A percentile compares a stretch with the other conserved stretches of the same genome.
Evolutionary conservation across 805 yeast genomes (phyloP).

Genomic region (Candida ponderosae): DNA sequence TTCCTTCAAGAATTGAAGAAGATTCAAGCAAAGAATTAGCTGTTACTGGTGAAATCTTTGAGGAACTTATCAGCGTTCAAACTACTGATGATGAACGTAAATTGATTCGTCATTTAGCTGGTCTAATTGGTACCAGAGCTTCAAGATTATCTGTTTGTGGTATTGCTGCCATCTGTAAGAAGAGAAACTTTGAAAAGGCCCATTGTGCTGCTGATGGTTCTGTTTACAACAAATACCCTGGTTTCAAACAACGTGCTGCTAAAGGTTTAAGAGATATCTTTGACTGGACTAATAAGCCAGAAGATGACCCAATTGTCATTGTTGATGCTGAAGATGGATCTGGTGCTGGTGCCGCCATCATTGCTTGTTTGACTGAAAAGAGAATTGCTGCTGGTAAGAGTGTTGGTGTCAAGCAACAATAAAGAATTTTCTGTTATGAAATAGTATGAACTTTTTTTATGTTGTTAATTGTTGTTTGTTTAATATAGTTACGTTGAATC

Average conservation of each 20-base stretch:
- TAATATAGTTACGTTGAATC: too few relatives aligned
- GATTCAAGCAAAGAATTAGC: constrained; percentile 72
- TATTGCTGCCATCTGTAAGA: constrained; percentile 86
- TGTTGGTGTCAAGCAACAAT: constrained; percentile 39
- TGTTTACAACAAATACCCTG: constrained; percentile 89
- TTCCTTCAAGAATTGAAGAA: constrained; percentile 79
- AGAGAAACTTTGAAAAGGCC: constrained; percentile 68
- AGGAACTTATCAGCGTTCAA: constrained; percentile 45
- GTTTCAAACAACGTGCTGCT: constrained; percentile 84
- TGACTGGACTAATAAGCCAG: constrained; percentile 53
- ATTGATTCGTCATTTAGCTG: constrained; percentile 75
- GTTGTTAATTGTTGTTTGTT: background rate
- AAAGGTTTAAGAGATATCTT: constrained; percentile 82
- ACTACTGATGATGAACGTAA: constrained; percentile 76
- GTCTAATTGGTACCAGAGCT: constrained; percentile 84
- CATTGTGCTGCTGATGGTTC: constrained; percentile 98
- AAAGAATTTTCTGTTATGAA: background rate
- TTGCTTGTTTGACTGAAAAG: constrained; percentile 87
- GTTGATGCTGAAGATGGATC: constrained; percentile 97
- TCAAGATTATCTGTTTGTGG: constrained; percentile 92
- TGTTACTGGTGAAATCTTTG: constrained; percentile 65
- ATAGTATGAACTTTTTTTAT: background rate
- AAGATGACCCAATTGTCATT: constrained; percentile 69
- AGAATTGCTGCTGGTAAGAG: constrained; percentile 67
- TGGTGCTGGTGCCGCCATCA: constrained; percentile 97